Evolutionary conservation across 371 early-diverging fungal genomes (phyloP).

Genomic region (Syncephalis fuscata): DNA sequence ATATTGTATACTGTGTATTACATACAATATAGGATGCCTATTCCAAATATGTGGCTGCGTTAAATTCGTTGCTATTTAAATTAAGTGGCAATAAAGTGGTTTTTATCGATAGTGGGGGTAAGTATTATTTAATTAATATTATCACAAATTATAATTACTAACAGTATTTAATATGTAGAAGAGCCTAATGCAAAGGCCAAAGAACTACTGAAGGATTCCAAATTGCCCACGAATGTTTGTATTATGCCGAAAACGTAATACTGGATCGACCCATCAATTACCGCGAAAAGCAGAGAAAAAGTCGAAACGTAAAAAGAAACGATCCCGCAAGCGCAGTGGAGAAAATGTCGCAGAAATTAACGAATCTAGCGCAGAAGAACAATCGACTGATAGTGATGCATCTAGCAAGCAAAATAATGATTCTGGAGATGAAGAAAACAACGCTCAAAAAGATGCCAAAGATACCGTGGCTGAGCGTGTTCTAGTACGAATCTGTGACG

Average conservation of each 20-base stretch:
- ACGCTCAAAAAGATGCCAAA: background rate
- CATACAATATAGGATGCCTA: conserved; percentile 6
- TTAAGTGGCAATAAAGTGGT: conserved; percentile 2
- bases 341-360: background rate
- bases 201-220: too few relatives aligned
- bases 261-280: background rate
- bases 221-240: background rate
- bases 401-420: too few relatives aligned
- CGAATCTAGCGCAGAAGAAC: too few relatives aligned
- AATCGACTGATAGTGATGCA: too few relatives aligned
- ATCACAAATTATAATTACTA: background rate
- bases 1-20: too few relatives aligned
- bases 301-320: too few relatives aligned
- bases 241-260: conserved; percentile 2
- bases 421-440: background rate
- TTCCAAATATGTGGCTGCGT: conserved; percentile 2
- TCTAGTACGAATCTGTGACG: background rate
- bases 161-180: background rate
- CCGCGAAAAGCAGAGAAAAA: background rate
- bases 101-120: conserved; percentile 1
- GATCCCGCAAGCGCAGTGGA: conserved; percentile 1
- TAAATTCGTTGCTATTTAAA: conserved; percentile 2
- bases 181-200: background rate
- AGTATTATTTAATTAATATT: background rate
- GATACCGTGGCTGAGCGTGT: background rate